A percentile compares a stretch with the other conserved stretches of the same genome.
Evolutionary conservation across 306 rosid genomes (phyloP).

Genomic region (Glycine latifolia): DNA sequence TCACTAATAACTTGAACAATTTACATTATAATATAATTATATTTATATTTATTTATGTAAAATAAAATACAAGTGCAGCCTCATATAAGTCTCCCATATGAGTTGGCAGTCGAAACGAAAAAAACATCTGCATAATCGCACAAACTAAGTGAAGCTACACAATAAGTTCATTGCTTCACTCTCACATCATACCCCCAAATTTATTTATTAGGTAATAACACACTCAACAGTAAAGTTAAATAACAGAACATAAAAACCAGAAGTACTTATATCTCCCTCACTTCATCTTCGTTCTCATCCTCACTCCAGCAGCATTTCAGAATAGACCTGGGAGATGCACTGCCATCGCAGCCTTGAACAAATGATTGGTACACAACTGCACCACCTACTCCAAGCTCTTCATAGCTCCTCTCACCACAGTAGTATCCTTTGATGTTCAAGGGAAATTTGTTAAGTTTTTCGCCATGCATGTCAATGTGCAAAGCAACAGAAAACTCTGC

Average conservation of each 20-base stretch:
- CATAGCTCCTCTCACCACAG: slow-evolving; percentile 56
- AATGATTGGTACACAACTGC: slow-evolving; percentile 61
- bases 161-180: neutral
- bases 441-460: slow-evolving; percentile 49
- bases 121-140: neutral
- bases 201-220: slow-evolving; percentile 41
- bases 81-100: neutral
- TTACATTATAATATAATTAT: neutral
- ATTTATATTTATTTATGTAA: neutral
- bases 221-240: neutral
- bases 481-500: slow-evolving; percentile 82
- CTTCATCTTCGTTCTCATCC: slow-evolving; percentile 78
- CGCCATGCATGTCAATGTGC: slow-evolving; percentile 56
- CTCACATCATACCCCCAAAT: slow-evolving; percentile 48
- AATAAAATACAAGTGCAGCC: neutral
- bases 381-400: slow-evolving; percentile 71
- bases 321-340: slow-evolving; percentile 81
- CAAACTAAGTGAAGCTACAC: slow-evolving; percentile 2
- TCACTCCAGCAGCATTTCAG: slow-evolving; percentile 86
- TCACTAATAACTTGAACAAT: neutral
- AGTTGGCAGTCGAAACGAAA: neutral
- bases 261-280: slow-evolving; percentile 45
- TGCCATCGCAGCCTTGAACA: slow-evolving; percentile 45
- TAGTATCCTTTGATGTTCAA: slow-evolving; percentile 65
- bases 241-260: neutral